Conservation (phyloP, 2,329 filamentous ascomycete genomes). For the Aspergillus fischeri region DNA sequence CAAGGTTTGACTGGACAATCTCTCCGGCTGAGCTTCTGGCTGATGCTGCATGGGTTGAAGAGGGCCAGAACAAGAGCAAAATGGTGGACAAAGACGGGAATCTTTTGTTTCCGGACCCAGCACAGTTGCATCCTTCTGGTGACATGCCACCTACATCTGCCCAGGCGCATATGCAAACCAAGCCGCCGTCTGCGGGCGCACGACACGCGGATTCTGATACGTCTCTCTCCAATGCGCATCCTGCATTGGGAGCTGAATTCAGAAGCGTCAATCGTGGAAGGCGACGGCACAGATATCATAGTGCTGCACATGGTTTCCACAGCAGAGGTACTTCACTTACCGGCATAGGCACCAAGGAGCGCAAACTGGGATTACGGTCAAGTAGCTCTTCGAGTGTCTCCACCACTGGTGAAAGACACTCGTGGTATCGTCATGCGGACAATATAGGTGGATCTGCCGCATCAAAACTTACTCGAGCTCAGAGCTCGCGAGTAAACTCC, state of each 20-base stretch:
- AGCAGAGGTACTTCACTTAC: constrained; percentile 50
- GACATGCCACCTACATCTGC: constrained; percentile 6
- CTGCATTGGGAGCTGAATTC: constrained; percentile 33
- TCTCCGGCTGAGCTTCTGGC: constrained; percentile 82
- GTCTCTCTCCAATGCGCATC: constrained; percentile 40
- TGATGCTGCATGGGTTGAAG: constrained; percentile 86
- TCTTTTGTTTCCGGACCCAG: constrained; percentile 54
- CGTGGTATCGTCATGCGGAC: constrained; percentile 5
- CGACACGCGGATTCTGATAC: constrained; percentile 23
- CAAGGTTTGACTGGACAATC: constrained; percentile 79
- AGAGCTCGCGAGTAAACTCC: neutral
- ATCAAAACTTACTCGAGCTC: neutral
- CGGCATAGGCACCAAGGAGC: constrained; percentile 49
- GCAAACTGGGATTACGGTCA: constrained; percentile 52
- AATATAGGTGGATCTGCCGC: neutral
- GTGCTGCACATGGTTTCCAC: constrained; percentile 53
- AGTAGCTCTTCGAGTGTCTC: constrained; percentile 56
- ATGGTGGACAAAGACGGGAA: constrained; percentile 76
- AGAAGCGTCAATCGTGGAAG: constrained; percentile 53
- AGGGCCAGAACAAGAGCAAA: constrained; percentile 71
- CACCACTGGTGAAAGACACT: constrained; percentile 33
- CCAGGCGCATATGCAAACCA: constrained; percentile 14
- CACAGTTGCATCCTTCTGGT: constrained; percentile 19
- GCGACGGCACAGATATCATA: constrained; percentile 58
- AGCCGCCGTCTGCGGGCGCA: constrained; percentile 20